These are phyloP conservation scores for Kalanchoe fedtschenkoi DNA, from an alignment of 164 flowering plant species.

Conservation along the genomic window DNA sequence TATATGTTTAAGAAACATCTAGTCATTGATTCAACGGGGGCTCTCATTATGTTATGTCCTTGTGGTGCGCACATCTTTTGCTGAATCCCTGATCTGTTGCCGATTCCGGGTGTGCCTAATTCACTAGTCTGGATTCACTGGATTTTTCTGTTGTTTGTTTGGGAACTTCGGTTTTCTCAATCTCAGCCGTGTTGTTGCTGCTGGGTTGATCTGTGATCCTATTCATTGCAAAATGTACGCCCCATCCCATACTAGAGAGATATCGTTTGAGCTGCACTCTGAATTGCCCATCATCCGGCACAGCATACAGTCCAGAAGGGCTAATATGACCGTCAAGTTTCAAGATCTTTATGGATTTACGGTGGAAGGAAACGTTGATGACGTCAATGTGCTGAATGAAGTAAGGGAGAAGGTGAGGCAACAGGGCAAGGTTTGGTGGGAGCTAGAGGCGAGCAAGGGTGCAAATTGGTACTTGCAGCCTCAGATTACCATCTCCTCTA, in stretches of 20 bases:
- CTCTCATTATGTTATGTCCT: too few relatives aligned
- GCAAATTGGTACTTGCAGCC: slow-evolving; percentile 90
- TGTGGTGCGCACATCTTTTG: too few relatives aligned
- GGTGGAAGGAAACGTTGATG: slow-evolving; percentile 96
- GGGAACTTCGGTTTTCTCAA: neutral
- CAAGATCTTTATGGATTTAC: slow-evolving; percentile 92
- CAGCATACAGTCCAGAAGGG: slow-evolving; percentile 64
- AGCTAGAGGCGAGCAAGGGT: slow-evolving; percentile 81
- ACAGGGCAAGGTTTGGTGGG: slow-evolving; percentile 92
- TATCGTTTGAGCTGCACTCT: slow-evolving; percentile 46
- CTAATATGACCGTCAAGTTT: slow-evolving; percentile 67
- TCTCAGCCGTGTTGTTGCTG: neutral
- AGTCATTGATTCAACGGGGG: too few relatives aligned
- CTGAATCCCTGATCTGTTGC: too few relatives aligned
- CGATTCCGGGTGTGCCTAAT: too few relatives aligned
- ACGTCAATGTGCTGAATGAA: slow-evolving; percentile 91
- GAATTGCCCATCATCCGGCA: slow-evolving; percentile 48
- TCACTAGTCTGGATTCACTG: neutral
- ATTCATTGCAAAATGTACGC: too few relatives aligned
- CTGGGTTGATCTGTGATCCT: too few relatives aligned
- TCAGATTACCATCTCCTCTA: slow-evolving; percentile 24
- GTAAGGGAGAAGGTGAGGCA: slow-evolving; percentile 90
- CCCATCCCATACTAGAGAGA: slow-evolving; percentile 24
- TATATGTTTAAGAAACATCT: too few relatives aligned
- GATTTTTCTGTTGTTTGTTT: neutral